These are phyloP conservation scores for Neonectria neomacrospora DNA, from an alignment of 2,329 filamentous ascomycete species.

Conservation along the genomic window DNA sequence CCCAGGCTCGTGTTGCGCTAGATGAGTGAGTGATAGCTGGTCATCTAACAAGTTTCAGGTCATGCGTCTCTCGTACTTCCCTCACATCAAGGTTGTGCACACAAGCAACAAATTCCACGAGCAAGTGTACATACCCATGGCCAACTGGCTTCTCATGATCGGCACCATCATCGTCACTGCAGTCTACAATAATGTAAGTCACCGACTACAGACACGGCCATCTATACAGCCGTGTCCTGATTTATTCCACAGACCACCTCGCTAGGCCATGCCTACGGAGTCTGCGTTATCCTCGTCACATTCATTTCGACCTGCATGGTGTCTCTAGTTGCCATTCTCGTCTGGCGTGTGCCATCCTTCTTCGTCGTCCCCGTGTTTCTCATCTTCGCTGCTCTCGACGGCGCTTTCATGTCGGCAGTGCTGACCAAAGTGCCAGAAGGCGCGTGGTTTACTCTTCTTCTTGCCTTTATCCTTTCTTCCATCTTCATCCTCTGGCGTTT, in stretches of 20 bases:
- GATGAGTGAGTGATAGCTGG: too few relatives aligned
- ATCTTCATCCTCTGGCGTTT: constrained; percentile 81
- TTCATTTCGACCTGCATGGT: constrained; percentile 81
- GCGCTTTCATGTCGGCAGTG: constrained; percentile 73
- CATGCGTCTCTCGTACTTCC: constrained; percentile 76
- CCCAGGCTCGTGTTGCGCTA: constrained; percentile 54
- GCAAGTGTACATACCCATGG: constrained; percentile 78
- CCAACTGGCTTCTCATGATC: constrained; percentile 80
- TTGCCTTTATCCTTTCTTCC: constrained; percentile 68
- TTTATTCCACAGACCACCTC: constrained; percentile 62
- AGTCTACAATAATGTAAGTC: constrained; percentile 72
- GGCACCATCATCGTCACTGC: constrained; percentile 76
- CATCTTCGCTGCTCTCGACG: constrained; percentile 71
- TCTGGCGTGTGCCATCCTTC: constrained; percentile 72
- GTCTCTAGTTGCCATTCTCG: constrained; percentile 73
- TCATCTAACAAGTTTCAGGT: constrained; percentile 49
- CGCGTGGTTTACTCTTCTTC: constrained; percentile 78
- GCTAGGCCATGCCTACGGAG: constrained; percentile 78
- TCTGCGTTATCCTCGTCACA: constrained; percentile 81
- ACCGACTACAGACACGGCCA: neutral
- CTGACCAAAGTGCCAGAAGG: constrained; percentile 77
- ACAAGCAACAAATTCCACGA: constrained; percentile 75
- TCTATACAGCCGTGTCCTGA: neutral
- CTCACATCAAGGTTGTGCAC: constrained; percentile 77
- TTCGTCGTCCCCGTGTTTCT: constrained; percentile 70